Evolutionary conservation across 345 rosid genomes (phyloP).

Genomic region (Citrus sp.): DNA sequence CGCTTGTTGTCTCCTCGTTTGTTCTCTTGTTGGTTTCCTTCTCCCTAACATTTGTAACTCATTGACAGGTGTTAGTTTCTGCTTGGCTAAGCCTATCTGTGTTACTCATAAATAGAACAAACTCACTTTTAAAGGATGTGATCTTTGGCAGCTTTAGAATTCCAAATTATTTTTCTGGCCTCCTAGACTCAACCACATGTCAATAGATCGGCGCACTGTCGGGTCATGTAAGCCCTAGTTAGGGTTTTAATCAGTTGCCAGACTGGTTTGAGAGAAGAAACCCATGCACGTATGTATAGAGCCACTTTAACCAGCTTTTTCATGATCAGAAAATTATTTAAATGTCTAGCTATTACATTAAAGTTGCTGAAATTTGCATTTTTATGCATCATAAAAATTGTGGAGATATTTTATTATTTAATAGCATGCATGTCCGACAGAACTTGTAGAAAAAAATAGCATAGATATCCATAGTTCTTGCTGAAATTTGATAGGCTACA

Average conservation of each 20-base stretch:
- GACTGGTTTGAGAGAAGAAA: not conserved
- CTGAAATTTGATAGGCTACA: not conserved
- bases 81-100: constrained; percentile 28
- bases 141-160: constrained; percentile 34
- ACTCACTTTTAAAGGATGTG: constrained; percentile 9
- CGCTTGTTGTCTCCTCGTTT: constrained; percentile 68
- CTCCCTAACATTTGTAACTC: constrained; percentile 41
- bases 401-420: not conserved
- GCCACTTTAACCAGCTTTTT: not conserved
- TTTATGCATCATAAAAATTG: not conserved
- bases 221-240: constrained; percentile 4
- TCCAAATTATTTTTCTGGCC: constrained; percentile 21
- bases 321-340: not conserved
- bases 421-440: not conserved
- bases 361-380: not conserved
- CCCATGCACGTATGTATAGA: constrained; percentile 3
- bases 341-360: not conserved
- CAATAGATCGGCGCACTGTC: constrained; percentile 17
- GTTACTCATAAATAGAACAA: constrained; percentile 16
- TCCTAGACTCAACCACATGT: constrained; percentile 23
- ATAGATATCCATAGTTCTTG: not conserved
- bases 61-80: constrained; percentile 42
- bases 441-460: not conserved
- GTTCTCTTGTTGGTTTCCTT: constrained; percentile 75
- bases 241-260: constrained; percentile 15